Base-by-base conservation (phyloP, 305 asterid genomes). In the Fraxinus latifolia region DNA sequence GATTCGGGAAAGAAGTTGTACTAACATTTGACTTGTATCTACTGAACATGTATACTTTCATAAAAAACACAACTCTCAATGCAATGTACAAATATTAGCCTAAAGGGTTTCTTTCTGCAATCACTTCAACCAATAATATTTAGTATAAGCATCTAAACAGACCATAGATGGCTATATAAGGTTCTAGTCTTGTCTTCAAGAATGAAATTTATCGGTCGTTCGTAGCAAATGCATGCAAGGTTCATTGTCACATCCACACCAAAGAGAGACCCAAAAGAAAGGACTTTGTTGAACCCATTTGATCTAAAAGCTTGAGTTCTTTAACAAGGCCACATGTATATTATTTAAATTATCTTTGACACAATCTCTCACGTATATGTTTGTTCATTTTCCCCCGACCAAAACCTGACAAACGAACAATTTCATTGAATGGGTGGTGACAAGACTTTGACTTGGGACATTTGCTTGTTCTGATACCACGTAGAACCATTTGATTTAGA, bases 81-180 rank as follows among this genome's bases (percentile, higher is more conserved):
- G 68, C 68, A 58, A 58, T 58, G 27, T 58, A 19, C 68, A 58
- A 21, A n/a, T 19, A 82, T 62, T 75, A 80, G 70, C 73, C 9
- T 72, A 53, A 58, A 72, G 17, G 31, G 27, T 29, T 2, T 9
- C 58, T 42, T 19, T 31, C 12, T 32, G 39, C 55, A 37, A 62
- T 62, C 58, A 31, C 70, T 65, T 68, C 32, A 12, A 33, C 53
- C 74, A 70, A 7, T 34, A 25, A 19, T 32, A 70, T 73, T 77
- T 75, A 27, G 44, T 9, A 67, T 32, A 53, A 72, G 74, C 80
- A 82, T n/a, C 82, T 55, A 34, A 36, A 74, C 44, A 37, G 39
- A n/a, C 44, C 83, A 25, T 50, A 58, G 68, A 21, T 58, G 19
- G 79, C 81, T 17, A 76, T 81, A 9, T 34, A 73, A 77, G 77